Percentiles rank a stretch among this genome's conserved stretches.
phyloP scores from a whole-genome alignment of 768 basidiomycete species.

The Tulasnella sp. region DNA sequence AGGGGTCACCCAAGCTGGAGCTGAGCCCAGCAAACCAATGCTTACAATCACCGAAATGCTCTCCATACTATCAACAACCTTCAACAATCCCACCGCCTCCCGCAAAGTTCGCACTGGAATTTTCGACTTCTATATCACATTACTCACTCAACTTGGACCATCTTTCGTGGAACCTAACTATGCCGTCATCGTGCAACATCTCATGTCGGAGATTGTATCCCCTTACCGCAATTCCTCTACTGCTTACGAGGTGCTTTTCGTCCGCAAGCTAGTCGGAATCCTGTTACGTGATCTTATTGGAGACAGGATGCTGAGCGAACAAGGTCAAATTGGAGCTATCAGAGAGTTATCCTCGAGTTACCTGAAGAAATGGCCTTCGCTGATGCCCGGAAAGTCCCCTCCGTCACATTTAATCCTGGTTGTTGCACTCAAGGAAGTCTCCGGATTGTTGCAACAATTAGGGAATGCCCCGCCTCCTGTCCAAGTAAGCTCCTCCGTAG shows the following conservation, averaged over 20 bases:
- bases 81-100: slow-evolving; percentile 58
- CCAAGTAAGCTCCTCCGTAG: slow-evolving; percentile 33
- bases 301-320: slow-evolving; percentile 78
- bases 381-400: slow-evolving; percentile 72
- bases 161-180: slow-evolving; percentile 76
- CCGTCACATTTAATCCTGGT: slow-evolving; percentile 56
- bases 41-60: slow-evolving; percentile 72
- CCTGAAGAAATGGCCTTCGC: slow-evolving; percentile 82
- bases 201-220: slow-evolving; percentile 64
- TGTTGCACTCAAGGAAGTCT: slow-evolving; percentile 68
- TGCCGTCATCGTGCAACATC: slow-evolving; percentile 58
- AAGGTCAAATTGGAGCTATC: slow-evolving; percentile 84
- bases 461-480: slow-evolving; percentile 87
- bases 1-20: slow-evolving; percentile 31
- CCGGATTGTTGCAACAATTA: slow-evolving; percentile 72
- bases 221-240: slow-evolving; percentile 39
- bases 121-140: slow-evolving; percentile 73
- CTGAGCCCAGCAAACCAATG: slow-evolving; percentile 49
- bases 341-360: slow-evolving; percentile 72
- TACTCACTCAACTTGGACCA: slow-evolving; percentile 62
- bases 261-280: slow-evolving; percentile 60
- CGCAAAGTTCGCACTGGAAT: slow-evolving; percentile 71
- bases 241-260: slow-evolving; percentile 61
- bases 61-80: slow-evolving; percentile 57
- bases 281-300: slow-evolving; percentile 78